Evolutionary conservation across 371 early-diverging fungal species (phyloP).

Genomic region (Mycotypha africana): DNA sequence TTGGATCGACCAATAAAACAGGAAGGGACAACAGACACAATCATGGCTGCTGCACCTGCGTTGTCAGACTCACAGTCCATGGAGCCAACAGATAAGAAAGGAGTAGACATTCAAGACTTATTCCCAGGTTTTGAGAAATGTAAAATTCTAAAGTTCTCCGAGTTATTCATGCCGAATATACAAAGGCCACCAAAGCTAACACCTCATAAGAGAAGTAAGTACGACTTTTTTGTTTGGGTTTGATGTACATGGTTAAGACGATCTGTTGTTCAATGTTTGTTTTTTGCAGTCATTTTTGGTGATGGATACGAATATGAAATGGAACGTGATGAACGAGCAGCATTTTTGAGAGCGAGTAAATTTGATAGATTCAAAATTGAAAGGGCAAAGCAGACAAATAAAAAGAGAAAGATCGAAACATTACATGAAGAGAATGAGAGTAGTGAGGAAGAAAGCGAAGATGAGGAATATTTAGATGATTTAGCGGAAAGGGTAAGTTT

Average conservation of each 20-base stretch:
- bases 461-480: constrained; percentile 18
- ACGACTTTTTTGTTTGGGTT: neutral
- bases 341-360: constrained; percentile 29
- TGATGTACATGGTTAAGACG: neutral
- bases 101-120: constrained; percentile 45
- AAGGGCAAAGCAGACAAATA: constrained; percentile 7
- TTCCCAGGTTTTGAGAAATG: constrained; percentile 65
- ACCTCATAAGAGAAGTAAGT: constrained; percentile 25
- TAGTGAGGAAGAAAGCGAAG: constrained; percentile 19
- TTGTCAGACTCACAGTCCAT: neutral
- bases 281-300: constrained; percentile 26
- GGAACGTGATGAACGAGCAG: constrained; percentile 32
- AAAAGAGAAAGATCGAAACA: constrained; percentile 28
- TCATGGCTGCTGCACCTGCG: neutral
- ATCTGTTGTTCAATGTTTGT: neutral
- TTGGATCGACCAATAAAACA: neutral
- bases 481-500: constrained; percentile 7
- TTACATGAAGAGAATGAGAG: constrained; percentile 8
- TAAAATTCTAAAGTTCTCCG: constrained; percentile 61
- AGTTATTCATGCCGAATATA: constrained; percentile 52
- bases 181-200: constrained; percentile 28
- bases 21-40: neutral
- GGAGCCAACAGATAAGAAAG: neutral
- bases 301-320: constrained; percentile 43
- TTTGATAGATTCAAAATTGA: constrained; percentile 16